These are phyloP conservation scores for Aspergillus fumigatus DNA, from an alignment of 2,329 filamentous ascomycete species.

Conservation along the genomic window DNA sequence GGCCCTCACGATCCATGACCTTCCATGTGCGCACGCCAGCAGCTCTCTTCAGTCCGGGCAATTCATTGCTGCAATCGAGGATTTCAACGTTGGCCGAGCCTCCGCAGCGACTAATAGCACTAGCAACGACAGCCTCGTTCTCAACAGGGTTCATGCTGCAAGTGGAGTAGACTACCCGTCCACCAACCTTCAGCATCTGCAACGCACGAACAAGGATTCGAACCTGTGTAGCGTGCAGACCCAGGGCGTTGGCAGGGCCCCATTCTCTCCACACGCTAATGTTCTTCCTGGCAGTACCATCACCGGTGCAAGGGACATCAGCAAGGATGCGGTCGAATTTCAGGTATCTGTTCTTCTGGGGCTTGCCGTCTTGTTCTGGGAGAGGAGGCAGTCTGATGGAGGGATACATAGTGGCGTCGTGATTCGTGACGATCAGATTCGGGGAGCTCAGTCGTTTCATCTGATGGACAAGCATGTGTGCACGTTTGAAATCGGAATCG, in stretches of 20 bases:
- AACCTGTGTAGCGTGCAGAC: conserved; percentile 80
- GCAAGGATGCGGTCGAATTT: conserved; percentile 97
- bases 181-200: conserved; percentile 93
- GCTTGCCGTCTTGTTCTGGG: conserved; percentile 48
- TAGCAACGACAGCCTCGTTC: conserved; percentile 87
- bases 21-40: conserved; percentile 79
- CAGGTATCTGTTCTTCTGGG: conserved; percentile 64
- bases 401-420: conserved; percentile 93
- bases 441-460: conserved; percentile 95
- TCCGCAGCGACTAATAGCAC: conserved; percentile 85
- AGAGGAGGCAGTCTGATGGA: conserved; percentile 75
- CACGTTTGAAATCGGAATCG: conserved; percentile 92
- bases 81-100: conserved; percentile 76
- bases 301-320: conserved; percentile 94
- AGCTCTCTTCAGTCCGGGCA: conserved; percentile 71
- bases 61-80: conserved; percentile 72
- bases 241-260: conserved; percentile 80
- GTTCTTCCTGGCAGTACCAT: conserved; percentile 92
- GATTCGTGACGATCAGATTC: conserved; percentile 94
- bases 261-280: conserved; percentile 92
- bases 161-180: conserved; percentile 93
- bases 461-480: conserved; percentile 96
- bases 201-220: conserved; percentile 87
- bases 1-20: conserved; percentile 81
- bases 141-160: conserved; percentile 99